phyloP scores from a whole-genome alignment of 2,329 filamentous ascomycete species.

The Aureobasidium sp. region DNA sequence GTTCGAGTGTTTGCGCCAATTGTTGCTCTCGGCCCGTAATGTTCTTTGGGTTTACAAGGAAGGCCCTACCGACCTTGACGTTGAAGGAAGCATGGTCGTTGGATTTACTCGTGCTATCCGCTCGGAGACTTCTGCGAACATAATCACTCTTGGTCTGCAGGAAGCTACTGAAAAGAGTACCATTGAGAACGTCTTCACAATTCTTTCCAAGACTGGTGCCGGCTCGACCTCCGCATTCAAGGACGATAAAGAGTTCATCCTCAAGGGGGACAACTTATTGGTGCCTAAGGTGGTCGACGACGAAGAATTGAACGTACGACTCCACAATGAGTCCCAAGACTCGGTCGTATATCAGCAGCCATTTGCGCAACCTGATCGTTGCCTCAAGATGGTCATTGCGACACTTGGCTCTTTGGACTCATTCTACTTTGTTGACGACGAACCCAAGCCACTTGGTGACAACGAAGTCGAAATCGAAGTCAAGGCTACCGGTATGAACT shows the following conservation, averaged over 20 bases:
- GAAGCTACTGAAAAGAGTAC: background rate
- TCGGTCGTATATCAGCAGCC: background rate
- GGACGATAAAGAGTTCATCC: conserved; percentile 1
- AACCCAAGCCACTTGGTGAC: conserved; percentile 4
- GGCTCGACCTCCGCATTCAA: background rate
- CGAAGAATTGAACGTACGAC: background rate
- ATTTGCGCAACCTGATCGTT: conserved; percentile 2
- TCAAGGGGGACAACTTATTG: background rate
- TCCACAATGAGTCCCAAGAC: background rate
- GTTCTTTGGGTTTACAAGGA: background rate
- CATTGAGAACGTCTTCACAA: background rate
- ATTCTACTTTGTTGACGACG: conserved; percentile 9
- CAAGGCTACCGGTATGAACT: conserved; percentile 18
- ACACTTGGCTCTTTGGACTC: conserved; percentile 10
- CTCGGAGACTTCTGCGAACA: conserved; percentile 2
- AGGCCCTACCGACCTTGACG: background rate
- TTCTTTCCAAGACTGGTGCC: background rate
- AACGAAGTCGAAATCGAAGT: conserved; percentile 17
- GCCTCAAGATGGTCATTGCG: background rate
- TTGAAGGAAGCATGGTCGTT: background rate
- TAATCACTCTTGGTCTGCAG: conserved; percentile 2
- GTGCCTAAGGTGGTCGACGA: background rate
- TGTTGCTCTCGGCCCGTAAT: background rate
- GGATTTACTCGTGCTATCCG: background rate
- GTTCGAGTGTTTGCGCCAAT: background rate